phyloP scores from a whole-genome alignment of 306 rosid genomes.

The Nissolia schottii region DNA sequence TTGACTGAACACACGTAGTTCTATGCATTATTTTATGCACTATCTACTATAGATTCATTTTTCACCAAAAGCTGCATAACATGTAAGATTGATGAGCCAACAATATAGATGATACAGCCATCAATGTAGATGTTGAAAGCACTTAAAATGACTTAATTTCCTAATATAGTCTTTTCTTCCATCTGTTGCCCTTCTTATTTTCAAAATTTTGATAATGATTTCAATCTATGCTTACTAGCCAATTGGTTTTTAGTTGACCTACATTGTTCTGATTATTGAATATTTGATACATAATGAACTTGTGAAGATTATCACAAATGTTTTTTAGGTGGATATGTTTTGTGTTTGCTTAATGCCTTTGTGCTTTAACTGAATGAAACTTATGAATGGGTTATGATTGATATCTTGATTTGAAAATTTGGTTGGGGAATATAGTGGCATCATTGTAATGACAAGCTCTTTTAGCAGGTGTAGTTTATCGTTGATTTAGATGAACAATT shows the following conservation, averaged over 20 bases:
- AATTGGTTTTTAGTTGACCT: not conserved
- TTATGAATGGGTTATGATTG: not conserved
- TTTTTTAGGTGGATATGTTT: not conserved
- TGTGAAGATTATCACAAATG: not conserved
- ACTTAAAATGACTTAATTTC: not conserved
- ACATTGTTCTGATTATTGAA: not conserved
- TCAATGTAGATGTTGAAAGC: too few species aligned
- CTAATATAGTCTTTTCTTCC: not conserved
- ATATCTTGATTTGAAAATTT: not conserved
- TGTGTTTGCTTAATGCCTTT: not conserved
- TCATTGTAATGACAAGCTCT: not conserved
- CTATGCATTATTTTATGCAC: too few species aligned
- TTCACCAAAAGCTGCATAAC: not conserved
- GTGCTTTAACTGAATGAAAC: not conserved
- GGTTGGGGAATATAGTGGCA: not conserved
- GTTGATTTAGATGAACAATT: slow-evolving; percentile 5
- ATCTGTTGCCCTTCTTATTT: not conserved
- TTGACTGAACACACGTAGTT: too few species aligned
- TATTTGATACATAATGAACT: not conserved
- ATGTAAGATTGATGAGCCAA: not conserved
- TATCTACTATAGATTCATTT: not conserved
- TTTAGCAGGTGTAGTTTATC: not conserved
- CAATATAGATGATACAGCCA: too few species aligned
- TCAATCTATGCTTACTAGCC: not conserved
- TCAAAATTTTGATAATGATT: not conserved